Conservation (phyloP, 1,284 basidiomycete species). For the Cutaneotrichosporon curvatum region DNA sequence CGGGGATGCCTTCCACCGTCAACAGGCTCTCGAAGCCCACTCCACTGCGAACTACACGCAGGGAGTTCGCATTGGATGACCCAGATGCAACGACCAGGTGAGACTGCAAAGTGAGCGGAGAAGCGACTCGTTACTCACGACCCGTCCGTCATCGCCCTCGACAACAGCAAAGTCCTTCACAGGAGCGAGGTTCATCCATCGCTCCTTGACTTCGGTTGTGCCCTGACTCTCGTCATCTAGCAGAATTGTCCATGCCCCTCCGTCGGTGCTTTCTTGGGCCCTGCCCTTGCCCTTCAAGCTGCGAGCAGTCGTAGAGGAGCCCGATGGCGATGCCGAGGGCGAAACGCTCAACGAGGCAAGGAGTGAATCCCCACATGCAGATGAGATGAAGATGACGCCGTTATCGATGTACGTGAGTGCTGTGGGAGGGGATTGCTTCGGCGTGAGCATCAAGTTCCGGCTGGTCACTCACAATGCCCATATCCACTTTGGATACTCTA, state of each 20-base stretch:
- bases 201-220: slow-evolving; percentile 55
- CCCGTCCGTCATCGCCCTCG: slow-evolving; percentile 65
- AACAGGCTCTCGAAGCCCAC: slow-evolving; percentile 70
- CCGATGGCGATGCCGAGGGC: background rate
- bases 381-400: slow-evolving; percentile 70
- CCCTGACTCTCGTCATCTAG: slow-evolving; percentile 18
- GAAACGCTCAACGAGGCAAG: slow-evolving; percentile 50
- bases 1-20: slow-evolving; percentile 55
- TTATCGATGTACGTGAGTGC: slow-evolving; percentile 69
- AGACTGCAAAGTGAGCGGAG: slow-evolving; percentile 47
- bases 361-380: slow-evolving; percentile 74
- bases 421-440: slow-evolving; percentile 65
- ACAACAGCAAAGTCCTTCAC: slow-evolving; percentile 75
- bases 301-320: background rate
- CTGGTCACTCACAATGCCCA: slow-evolving; percentile 60
- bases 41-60: slow-evolving; percentile 77
- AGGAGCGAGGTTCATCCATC: slow-evolving; percentile 75
- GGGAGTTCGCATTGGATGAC: slow-evolving; percentile 66
- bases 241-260: slow-evolving; percentile 46
- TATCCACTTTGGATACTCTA: slow-evolving; percentile 56
- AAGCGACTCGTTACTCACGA: slow-evolving; percentile 50
- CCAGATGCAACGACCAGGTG: slow-evolving; percentile 88
- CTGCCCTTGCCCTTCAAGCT: slow-evolving; percentile 29
- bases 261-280: slow-evolving; percentile 37
- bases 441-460: slow-evolving; percentile 7